phyloP scores from a whole-genome alignment of 495 filamentous ascomycete species.

The Neurospora sp. region DNA sequence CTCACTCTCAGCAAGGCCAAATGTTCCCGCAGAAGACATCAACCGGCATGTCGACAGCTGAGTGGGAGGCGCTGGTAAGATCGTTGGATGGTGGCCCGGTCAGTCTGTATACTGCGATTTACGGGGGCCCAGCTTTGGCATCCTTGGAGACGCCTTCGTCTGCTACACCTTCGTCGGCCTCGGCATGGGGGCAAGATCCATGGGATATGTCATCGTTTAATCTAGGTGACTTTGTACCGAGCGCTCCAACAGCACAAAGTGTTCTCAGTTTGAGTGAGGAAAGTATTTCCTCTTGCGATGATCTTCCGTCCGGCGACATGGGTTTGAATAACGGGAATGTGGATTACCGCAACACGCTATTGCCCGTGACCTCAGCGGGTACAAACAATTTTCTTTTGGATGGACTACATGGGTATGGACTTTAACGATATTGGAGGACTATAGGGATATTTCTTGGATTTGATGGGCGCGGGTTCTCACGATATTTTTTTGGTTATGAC shows the following conservation, averaged over 20 bases:
- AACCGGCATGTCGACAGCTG: slow-evolving; percentile 42
- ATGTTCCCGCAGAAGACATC: slow-evolving; percentile 20
- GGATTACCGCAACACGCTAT: slow-evolving; percentile 18
- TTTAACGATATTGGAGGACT: not conserved
- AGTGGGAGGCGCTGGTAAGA: slow-evolving; percentile 72
- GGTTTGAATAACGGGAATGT: slow-evolving; percentile 25
- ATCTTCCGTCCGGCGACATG: slow-evolving; percentile 26
- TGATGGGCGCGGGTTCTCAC: not conserved
- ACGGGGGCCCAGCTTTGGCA: slow-evolving; percentile 52
- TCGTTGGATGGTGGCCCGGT: slow-evolving; percentile 67
- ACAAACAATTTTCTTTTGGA: slow-evolving; percentile 7
- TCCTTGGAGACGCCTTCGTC: slow-evolving; percentile 29
- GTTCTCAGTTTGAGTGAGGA: slow-evolving; percentile 70
- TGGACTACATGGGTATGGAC: slow-evolving; percentile 6
- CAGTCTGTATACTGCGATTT: slow-evolving; percentile 77
- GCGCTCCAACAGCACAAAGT: slow-evolving; percentile 46
- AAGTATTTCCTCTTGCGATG: slow-evolving; percentile 50
- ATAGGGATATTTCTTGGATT: not conserved
- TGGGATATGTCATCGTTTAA: slow-evolving; percentile 43
- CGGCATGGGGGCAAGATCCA: slow-evolving; percentile 44
- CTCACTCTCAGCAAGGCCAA: slow-evolving; percentile 11
- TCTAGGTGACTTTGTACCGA: slow-evolving; percentile 31
- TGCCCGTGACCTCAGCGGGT: slow-evolving; percentile 10
- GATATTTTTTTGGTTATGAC: not conserved
- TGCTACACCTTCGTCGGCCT: slow-evolving; percentile 16